Evolutionary conservation across 2,329 filamentous ascomycete genomes (phyloP).

Genomic region (Xylaria sp.): DNA sequence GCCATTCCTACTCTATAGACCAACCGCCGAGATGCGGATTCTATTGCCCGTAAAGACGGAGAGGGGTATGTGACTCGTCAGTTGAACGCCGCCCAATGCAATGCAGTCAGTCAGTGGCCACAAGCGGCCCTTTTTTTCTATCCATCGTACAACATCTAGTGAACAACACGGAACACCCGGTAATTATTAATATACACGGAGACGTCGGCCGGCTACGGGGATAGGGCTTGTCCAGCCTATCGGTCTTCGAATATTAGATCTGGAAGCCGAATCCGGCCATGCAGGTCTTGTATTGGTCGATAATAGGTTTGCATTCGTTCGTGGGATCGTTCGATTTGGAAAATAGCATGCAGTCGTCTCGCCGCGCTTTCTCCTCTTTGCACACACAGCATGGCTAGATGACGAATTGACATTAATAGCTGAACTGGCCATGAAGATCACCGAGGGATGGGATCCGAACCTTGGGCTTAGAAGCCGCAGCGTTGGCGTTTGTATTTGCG

Average conservation of each 20-base stretch:
- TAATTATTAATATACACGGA: conserved; percentile 21
- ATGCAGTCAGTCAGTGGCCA: conserved; percentile 30
- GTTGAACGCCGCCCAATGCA: conserved; percentile 40
- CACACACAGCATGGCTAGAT: conserved; percentile 96
- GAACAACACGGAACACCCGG: conserved; percentile 8
- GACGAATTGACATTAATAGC: conserved; percentile 17
- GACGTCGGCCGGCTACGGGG: background rate
- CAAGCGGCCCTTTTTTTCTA: conserved; percentile 27
- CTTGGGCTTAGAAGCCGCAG: conserved; percentile 49
- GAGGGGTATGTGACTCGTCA: conserved; percentile 15
- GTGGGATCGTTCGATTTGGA: conserved; percentile 84
- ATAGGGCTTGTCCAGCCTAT: background rate
- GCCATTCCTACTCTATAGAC: background rate
- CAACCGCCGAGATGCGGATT: background rate
- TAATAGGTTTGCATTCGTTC: conserved; percentile 81
- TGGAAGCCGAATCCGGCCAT: conserved; percentile 96
- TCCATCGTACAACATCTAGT: conserved; percentile 30
- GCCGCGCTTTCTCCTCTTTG: conserved; percentile 89
- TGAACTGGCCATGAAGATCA: background rate
- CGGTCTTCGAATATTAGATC: conserved; percentile 52
- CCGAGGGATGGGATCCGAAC: conserved; percentile 34
- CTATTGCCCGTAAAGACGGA: background rate
- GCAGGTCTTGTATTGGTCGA: conserved; percentile 87
- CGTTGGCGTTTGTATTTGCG: conserved; percentile 30
- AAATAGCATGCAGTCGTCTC: conserved; percentile 99